These are phyloP conservation scores for Ogataea angusta DNA, from an alignment of 805 yeast genomes.

Conservation along the genomic window DNA sequence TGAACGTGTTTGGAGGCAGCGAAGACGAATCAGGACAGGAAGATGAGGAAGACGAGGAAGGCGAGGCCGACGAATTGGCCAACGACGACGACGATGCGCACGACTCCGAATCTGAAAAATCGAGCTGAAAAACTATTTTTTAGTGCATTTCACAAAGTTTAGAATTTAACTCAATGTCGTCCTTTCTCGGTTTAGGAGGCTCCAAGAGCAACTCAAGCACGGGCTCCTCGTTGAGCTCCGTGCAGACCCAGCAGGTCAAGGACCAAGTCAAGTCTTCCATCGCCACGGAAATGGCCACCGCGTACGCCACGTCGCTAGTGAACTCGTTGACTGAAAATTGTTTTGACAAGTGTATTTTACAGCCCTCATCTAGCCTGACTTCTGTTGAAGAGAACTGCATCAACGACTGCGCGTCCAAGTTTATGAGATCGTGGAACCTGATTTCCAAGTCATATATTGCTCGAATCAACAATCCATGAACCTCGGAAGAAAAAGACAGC, in stretches of 20 bases:
- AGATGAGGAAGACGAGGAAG: slow-evolving; percentile 28
- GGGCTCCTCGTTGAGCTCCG: slow-evolving; percentile 11
- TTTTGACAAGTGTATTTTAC: slow-evolving; percentile 69
- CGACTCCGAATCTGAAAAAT: slow-evolving; percentile 3
- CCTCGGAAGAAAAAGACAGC: no score
- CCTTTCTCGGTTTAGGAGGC: slow-evolving; percentile 33
- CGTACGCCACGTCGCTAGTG: slow-evolving; percentile 84
- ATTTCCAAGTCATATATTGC: slow-evolving; percentile 73
- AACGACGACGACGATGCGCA: slow-evolving; percentile 32
- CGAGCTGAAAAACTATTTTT: not conserved
- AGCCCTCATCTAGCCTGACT: slow-evolving; percentile 52
- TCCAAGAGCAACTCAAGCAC: slow-evolving; percentile 12
- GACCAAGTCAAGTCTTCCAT: slow-evolving; percentile 67
- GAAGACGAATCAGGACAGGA: slow-evolving; percentile 13
- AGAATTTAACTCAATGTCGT: slow-evolving; percentile 23
- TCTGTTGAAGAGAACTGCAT: slow-evolving; percentile 63
- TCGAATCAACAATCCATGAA: slow-evolving; percentile 44
- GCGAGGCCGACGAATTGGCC: slow-evolving; percentile 25
- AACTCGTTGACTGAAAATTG: slow-evolving; percentile 84
- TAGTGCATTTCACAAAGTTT: slow-evolving; percentile 3
- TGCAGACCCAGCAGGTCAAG: slow-evolving; percentile 45
- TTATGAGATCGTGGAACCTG: slow-evolving; percentile 88
- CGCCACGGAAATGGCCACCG: slow-evolving; percentile 82
- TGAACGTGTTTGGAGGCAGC: slow-evolving; percentile 35
- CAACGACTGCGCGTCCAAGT: slow-evolving; percentile 76